Evolutionary conservation across 371 early-diverging fungal genomes (phyloP), one percentile per base, ranked within the genome.

Genomic region (Syncephalis plumigaleata): DNA sequence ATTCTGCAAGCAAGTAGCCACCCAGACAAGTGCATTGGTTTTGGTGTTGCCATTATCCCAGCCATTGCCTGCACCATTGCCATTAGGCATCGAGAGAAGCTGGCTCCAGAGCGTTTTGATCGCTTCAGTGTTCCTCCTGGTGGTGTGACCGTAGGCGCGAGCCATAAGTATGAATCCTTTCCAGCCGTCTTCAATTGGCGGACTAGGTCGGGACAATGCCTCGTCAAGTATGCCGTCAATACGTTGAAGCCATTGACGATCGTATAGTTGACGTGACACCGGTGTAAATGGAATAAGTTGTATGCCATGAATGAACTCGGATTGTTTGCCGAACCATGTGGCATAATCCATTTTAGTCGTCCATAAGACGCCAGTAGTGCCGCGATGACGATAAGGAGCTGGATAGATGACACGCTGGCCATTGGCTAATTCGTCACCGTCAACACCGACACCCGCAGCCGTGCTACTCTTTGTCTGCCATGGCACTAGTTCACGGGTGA

Each of bases 251-350:
- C 78, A 78, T 50, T 72, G 71, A 59, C 73, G 53, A 2, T 52
- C 55, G 20, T 73, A 70, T 57, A 75, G 71, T 45, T 63, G 58
- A 27, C 54, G 61, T 1, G 61, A 65, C 20, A 73, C 75, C 1
- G 86, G 84, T 15, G 84, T 84, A 53, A 81, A 79, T 0, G 86
- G 84, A 20, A 85, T 57, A 63, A 79, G 78, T 50, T 83, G 86
- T 49, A 85, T 85, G 8, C 86, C 80, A 54, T 78, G 79, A 40
- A 85, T 81, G 46, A 55, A 85, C 55, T 84, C 78, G 68, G 50
- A 9, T 23, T 24, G 25, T 13, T 40, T 39, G 9, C 15, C 31
- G 26, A 45, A 37, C 45, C 44, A 52, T 24, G 69, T 70, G 54
- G 68, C 72, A 54, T 77, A 79, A 47, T 83, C 83, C 9, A 64